Percentiles rank a stretch among this genome's conserved stretches.
Evolutionary conservation across 75 land plant genomes (phyloP).

Genomic region (Isoetes taiwanensis): DNA sequence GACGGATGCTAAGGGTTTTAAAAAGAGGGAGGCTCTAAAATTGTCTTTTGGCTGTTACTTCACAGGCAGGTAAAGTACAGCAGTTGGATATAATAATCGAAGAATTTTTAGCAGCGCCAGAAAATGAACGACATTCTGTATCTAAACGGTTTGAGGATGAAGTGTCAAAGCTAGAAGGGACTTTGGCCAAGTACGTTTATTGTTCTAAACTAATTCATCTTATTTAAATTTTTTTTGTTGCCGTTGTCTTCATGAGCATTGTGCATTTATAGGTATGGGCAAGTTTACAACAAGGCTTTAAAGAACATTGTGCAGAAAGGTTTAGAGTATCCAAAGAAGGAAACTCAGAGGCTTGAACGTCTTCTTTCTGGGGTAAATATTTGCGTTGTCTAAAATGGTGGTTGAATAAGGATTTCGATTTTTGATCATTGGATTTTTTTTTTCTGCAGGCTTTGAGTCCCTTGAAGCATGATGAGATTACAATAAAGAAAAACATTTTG

Average conservation of each 20-base stretch:
- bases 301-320: slow-evolving; percentile 62
- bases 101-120: slow-evolving; percentile 48
- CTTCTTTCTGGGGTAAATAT: slow-evolving; percentile 65
- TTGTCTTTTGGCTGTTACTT: background rate
- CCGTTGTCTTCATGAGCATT: background rate
- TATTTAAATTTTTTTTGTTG: background rate
- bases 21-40: background rate
- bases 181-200: slow-evolving; percentile 46
- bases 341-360: slow-evolving; percentile 59
- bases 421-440: background rate
- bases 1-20: too few species aligned
- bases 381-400: too few species aligned
- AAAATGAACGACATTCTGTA: slow-evolving; percentile 43
- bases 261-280: slow-evolving; percentile 47
- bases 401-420: background rate
- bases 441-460: slow-evolving; percentile 55
- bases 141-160: slow-evolving; percentile 49
- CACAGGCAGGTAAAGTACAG: slow-evolving; percentile 65
- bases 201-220: background rate
- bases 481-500: slow-evolving; percentile 68
- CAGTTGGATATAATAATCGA: slow-evolving; percentile 45
- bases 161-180: slow-evolving; percentile 48
- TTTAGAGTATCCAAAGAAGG: slow-evolving; percentile 66
- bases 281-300: slow-evolving; percentile 63
- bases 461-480: slow-evolving; percentile 68